A percentile compares a stretch with the other conserved stretches of the same genome.
phyloP scores from a whole-genome alignment of 1,284 basidiomycete species.

The Cutaneotrichosporon mucoides region DNA sequence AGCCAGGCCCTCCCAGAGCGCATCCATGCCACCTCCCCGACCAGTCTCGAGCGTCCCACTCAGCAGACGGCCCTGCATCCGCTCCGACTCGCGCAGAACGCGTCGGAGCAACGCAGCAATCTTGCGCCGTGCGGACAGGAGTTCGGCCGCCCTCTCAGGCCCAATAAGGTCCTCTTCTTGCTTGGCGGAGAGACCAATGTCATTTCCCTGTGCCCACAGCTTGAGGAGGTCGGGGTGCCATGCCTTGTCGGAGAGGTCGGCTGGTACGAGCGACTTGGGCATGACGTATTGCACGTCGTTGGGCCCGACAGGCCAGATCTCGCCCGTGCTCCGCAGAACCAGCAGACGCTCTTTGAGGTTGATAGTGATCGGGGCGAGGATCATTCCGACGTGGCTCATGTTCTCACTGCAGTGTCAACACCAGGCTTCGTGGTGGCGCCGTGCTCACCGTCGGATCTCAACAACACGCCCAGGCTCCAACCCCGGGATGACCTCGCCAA shows the following conservation, averaged over 20 bases:
- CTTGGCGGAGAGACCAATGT: slow-evolving; percentile 7
- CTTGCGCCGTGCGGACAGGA: slow-evolving; percentile 33
- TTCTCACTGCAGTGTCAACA: slow-evolving; percentile 8
- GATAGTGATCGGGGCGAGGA: slow-evolving; percentile 34
- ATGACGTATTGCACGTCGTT: slow-evolving; percentile 48
- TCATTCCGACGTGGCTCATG: slow-evolving; percentile 28
- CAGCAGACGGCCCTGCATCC: slow-evolving; percentile 28
- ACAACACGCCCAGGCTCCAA: slow-evolving; percentile 37
- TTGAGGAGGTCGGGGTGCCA: slow-evolving; percentile 31
- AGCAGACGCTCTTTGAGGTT: slow-evolving; percentile 30
- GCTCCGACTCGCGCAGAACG: slow-evolving; percentile 39
- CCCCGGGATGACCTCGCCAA: slow-evolving; percentile 19
- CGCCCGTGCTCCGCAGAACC: slow-evolving; percentile 35
- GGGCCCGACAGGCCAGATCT: slow-evolving; percentile 36
- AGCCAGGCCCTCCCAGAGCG: slow-evolving; percentile 31
- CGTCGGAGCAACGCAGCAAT: slow-evolving; percentile 35
- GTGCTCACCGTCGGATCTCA: slow-evolving; percentile 38
- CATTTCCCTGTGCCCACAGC: slow-evolving; percentile 22
- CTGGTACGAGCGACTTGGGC: slow-evolving; percentile 33
- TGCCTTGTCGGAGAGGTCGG: slow-evolving; percentile 18
- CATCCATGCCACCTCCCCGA: slow-evolving; percentile 31
- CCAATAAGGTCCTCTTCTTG: slow-evolving; percentile 6
- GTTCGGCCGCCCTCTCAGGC: slow-evolving; percentile 14
- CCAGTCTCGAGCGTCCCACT: slow-evolving; percentile 15
- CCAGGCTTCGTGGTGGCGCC: background rate